These are phyloP conservation scores for Trametes gibbosa DNA, from an alignment of 768 basidiomycete genomes.

Conservation along the genomic window DNA sequence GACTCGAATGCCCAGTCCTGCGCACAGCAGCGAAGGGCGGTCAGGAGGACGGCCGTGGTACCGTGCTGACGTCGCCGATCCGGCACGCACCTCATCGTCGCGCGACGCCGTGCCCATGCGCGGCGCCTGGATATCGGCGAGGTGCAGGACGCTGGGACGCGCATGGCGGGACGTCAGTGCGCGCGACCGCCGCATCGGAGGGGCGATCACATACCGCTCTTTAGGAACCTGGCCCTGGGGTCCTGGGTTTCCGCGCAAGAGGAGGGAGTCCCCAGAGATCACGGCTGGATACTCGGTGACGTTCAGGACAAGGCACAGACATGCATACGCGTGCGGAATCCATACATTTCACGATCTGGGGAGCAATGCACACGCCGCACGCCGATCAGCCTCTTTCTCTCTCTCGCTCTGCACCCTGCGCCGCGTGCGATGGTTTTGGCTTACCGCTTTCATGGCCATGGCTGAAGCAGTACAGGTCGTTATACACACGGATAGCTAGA, in stretches of 20 bases:
- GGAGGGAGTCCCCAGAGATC: constrained; percentile 86
- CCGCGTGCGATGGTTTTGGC: constrained; percentile 27
- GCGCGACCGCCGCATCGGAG: not conserved
- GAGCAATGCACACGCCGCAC: not conserved
- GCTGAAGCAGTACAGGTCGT: constrained; percentile 4
- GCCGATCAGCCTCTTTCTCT: not conserved
- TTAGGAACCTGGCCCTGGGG: constrained; percentile 87
- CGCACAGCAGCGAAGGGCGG: not conserved
- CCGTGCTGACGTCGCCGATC: not conserved
- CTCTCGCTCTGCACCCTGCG: not conserved
- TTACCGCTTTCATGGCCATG: constrained; percentile 79
- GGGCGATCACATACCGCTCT: constrained; percentile 62
- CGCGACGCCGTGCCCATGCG: constrained; percentile 71
- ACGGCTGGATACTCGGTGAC: constrained; percentile 56
- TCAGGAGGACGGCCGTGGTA: not conserved
- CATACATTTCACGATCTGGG: constrained; percentile 39
- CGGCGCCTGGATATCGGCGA: constrained; percentile 85
- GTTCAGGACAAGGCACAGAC: constrained; percentile 21
- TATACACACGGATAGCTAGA: constrained; percentile 2
- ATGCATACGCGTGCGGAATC: constrained; percentile 10
- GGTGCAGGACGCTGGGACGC: constrained; percentile 72
- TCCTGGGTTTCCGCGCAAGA: constrained; percentile 73
- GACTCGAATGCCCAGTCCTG: constrained; percentile 92
- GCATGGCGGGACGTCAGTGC: constrained; percentile 1
- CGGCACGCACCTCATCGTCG: constrained; percentile 75